Evolutionary conservation across 2,329 filamentous ascomycete genomes (phyloP).

Genomic region (Acrocalymma vagum): DNA sequence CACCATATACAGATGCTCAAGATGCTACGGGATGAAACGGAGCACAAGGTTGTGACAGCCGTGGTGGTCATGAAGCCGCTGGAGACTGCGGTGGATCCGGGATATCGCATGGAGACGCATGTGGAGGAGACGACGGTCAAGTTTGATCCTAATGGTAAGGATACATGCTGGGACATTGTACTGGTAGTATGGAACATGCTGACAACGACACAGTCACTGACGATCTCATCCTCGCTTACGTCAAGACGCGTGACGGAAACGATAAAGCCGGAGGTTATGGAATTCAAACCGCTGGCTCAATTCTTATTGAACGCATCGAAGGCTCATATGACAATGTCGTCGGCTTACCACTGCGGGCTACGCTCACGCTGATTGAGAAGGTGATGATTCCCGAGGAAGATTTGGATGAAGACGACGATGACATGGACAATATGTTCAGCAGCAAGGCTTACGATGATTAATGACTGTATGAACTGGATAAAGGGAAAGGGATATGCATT

Average conservation of each 20-base stretch:
- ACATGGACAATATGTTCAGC: slow-evolving; percentile 38
- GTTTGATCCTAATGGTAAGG: slow-evolving; percentile 71
- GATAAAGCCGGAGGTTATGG: slow-evolving; percentile 98
- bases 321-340: slow-evolving; percentile 95
- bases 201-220: slow-evolving; percentile 65
- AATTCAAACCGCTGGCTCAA: slow-evolving; percentile 85
- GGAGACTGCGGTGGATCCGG: slow-evolving; percentile 80
- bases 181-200: slow-evolving; percentile 1
- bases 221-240: slow-evolving; percentile 82
- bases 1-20: slow-evolving; percentile 88
- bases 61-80: slow-evolving; percentile 85
- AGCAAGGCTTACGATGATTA: slow-evolving; percentile 1
- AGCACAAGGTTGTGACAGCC: slow-evolving; percentile 86
- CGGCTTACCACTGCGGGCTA: slow-evolving; percentile 82
- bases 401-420: slow-evolving; percentile 59
- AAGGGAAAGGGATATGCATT: too few species aligned
- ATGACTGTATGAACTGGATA: too few species aligned
- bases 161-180: neutral
- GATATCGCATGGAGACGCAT: slow-evolving; percentile 81
- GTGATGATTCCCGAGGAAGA: slow-evolving; percentile 75
- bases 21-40: slow-evolving; percentile 76
- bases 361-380: slow-evolving; percentile 84
- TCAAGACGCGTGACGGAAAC: slow-evolving; percentile 85
- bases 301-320: slow-evolving; percentile 88
- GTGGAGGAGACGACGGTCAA: slow-evolving; percentile 93